A percentile compares a stretch with the other conserved stretches of the same genome.
These are phyloP conservation scores for Auriscalpium microsporum DNA, from an alignment of 768 basidiomycete species.

Conservation along the genomic window DNA sequence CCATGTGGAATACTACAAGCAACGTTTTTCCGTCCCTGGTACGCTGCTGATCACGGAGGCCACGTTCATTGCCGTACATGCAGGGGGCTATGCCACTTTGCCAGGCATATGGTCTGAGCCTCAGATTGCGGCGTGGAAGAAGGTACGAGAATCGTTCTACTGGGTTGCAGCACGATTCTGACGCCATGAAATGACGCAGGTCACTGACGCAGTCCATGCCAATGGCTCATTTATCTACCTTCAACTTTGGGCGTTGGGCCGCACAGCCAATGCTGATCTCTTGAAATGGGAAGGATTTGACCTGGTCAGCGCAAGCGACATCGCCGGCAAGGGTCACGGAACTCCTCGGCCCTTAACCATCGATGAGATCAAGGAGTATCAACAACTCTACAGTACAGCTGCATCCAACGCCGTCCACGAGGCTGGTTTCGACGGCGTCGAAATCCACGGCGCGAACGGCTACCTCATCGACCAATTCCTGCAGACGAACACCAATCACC, in stretches of 20 bases:
- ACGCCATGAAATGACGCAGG: constrained; percentile 8
- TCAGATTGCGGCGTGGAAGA: constrained; percentile 50
- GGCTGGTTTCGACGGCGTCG: constrained; percentile 59
- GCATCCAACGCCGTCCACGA: constrained; percentile 1
- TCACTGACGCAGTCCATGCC: constrained; percentile 35
- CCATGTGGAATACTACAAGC: constrained; percentile 37
- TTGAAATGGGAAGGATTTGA: constrained; percentile 18
- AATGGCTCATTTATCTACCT: constrained; percentile 34
- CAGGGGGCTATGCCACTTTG: constrained; percentile 34
- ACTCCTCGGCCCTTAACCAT: constrained; percentile 35
- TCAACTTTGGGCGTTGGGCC: constrained; percentile 44
- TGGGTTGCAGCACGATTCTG: neutral
- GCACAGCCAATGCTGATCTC: constrained; percentile 19
- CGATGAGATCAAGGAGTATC: constrained; percentile 42
- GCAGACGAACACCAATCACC: constrained; percentile 45
- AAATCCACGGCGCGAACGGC: constrained; percentile 30
- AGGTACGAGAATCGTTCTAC: constrained; percentile 22
- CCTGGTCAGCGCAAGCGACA: constrained; percentile 20
- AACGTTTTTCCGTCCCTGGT: constrained; percentile 39
- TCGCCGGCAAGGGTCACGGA: constrained; percentile 10
- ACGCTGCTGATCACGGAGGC: constrained; percentile 53
- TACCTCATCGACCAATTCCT: constrained; percentile 56
- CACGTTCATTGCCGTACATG: constrained; percentile 40
- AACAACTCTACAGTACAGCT: constrained; percentile 35
- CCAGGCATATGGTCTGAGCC: constrained; percentile 44